Evolutionary conservation across 345 rosid species (phyloP), one percentile per base, ranked within the genome.

Genomic region (Euphorbia lathyris): DNA sequence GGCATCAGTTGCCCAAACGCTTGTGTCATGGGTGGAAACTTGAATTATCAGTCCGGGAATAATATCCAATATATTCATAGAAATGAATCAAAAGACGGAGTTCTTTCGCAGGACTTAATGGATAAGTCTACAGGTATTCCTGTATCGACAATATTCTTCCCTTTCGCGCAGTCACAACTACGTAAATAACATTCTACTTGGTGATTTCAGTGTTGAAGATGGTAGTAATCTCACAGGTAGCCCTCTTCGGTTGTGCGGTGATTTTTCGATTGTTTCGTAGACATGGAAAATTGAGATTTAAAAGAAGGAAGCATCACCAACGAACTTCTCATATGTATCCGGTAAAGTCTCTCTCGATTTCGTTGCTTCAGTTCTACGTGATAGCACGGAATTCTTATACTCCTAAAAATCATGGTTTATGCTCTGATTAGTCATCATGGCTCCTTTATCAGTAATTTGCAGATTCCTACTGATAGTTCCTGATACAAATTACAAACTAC

Each of bases 1-100:
- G 72, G 70, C 22, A 42, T 79, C 65, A 76, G 32, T 10, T 88
- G 93, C 70, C 86, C 83, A 38, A 82, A 85, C 79, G 74, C 83
- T 6, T 88, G 93, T 45, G 65, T 88, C 67, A 85, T 85, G 87
- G 91, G 98, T 56, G 96, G 93, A 78, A 82, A 77, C 65, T 58
- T 87, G 27, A 80, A 82, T 79, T 88, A 90, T 78, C 85, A 82
- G 76, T 53, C 82, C 27, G 79, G 83, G 71, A 77, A 67, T 45
- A 25, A 65, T 68, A 73, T 67, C 30, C 60, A 87, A 52, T 71
- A 81, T 50, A 0, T 30, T 62, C 74, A 72, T 55, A 12, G 30
- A 17, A 81, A 80, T 48, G 86, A 78, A 60, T 66, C 73, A 13
- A 78, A 74, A 34, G 58, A 50, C 53, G 68, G 53, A 50, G 23